These are phyloP conservation scores for Termitomyces heimii DNA, from an alignment of 768 basidiomycete genomes.

Conservation along the genomic window DNA sequence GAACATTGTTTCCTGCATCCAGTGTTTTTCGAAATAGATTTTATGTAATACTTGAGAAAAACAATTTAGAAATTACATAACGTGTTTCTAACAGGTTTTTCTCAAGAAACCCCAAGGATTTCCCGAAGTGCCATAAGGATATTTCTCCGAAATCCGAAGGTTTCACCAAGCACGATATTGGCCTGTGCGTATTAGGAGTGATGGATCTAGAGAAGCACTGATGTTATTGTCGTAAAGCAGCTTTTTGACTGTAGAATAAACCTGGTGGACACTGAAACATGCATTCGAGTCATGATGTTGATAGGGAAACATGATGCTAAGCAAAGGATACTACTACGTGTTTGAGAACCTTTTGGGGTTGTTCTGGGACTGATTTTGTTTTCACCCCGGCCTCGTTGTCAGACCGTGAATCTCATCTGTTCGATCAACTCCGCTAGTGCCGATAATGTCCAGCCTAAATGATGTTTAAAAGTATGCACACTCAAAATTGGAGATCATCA, in stretches of 20 bases:
- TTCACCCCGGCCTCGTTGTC: not conserved
- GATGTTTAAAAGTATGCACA: not conserved
- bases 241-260: not conserved
- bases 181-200: constrained; percentile 61
- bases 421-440: not conserved
- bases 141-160: constrained; percentile 63
- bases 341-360: not conserved
- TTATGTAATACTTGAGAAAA: too few species aligned
- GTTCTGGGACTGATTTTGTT: not conserved
- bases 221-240: not conserved
- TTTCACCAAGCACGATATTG: constrained; percentile 50
- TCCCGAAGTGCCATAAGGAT: constrained; percentile 36
- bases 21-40: too few species aligned
- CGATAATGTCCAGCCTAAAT: not conserved
- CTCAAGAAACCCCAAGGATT: too few species aligned
- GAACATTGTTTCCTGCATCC: too few species aligned
- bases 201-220: constrained; percentile 29
- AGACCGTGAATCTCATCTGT: not conserved
- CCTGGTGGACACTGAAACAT: not conserved
- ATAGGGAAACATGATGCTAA: not conserved
- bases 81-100: too few species aligned
- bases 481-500: not conserved
- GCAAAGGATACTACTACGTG: constrained; percentile 11
- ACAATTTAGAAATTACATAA: too few species aligned
- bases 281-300: not conserved